Conservation (phyloP, 2,329 filamentous ascomycete species). For the Curvularia verruculosa region DNA sequence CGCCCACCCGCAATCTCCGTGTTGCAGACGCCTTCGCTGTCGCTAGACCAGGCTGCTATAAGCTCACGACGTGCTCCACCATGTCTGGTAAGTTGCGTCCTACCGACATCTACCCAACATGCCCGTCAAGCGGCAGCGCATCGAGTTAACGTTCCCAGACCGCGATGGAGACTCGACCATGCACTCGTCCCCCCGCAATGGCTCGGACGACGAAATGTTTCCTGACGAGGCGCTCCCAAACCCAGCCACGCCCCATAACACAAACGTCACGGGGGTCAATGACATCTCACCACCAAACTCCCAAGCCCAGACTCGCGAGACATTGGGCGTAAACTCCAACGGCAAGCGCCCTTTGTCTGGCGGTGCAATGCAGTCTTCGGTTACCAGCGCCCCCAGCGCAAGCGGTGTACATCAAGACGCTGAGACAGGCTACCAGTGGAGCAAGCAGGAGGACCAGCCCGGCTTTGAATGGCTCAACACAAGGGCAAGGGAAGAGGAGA, state of each 20-base stretch:
- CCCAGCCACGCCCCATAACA: conserved; percentile 51
- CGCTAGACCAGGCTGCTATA: neutral
- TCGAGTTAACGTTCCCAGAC: conserved; percentile 47
- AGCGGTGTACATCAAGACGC: conserved; percentile 22
- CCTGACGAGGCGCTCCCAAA: conserved; percentile 50
- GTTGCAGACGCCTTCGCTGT: conserved; percentile 10
- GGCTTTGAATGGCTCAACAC: conserved; percentile 49
- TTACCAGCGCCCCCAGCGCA: conserved; percentile 11
- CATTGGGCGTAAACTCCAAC: conserved; percentile 44
- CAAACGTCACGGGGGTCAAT: conserved; percentile 39
- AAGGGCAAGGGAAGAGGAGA: conserved; percentile 46
- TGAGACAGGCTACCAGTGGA: conserved; percentile 48
- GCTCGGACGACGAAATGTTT: conserved; percentile 51
- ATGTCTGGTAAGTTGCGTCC: conserved; percentile 21
- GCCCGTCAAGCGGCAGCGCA: conserved; percentile 17
- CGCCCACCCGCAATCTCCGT: conserved; percentile 1
- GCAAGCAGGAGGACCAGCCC: conserved; percentile 45
- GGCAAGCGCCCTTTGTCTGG: conserved; percentile 43
- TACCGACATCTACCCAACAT: conserved; percentile 11
- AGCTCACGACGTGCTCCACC: neutral
- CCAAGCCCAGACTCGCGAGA: conserved; percentile 45
- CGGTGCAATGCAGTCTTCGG: conserved; percentile 21
- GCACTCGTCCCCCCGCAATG: conserved; percentile 54
- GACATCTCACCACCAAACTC: conserved; percentile 63
- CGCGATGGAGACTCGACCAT: conserved; percentile 63